phyloP scores from a whole-genome alignment of 2,329 filamentous ascomycete species.

The Diaporthe sp. region DNA sequence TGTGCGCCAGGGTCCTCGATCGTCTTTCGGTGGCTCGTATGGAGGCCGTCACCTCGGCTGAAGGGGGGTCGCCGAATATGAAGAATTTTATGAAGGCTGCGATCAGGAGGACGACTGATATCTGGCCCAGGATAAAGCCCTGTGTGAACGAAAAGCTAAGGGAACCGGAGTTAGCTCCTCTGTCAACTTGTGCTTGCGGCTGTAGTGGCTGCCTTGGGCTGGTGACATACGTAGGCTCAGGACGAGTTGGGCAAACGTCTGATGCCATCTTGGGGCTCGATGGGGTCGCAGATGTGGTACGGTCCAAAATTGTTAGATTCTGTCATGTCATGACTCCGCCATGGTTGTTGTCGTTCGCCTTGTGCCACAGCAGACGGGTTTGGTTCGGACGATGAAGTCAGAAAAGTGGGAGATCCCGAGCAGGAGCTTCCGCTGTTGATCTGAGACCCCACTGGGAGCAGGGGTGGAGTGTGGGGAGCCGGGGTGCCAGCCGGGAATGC shows the following conservation, averaged over 20 bases:
- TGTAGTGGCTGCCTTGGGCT: neutral
- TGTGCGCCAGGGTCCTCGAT: conserved; percentile 81
- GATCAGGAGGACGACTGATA: conserved; percentile 91
- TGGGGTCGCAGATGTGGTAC: neutral
- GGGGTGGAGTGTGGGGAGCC: conserved; percentile 27
- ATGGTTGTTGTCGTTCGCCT: conserved; percentile 10
- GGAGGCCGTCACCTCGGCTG: conserved; percentile 83
- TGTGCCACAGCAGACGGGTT: neutral
- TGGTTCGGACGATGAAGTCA: conserved; percentile 38
- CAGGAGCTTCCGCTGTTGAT: neutral
- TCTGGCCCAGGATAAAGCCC: conserved; percentile 91
- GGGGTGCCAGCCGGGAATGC: conserved; percentile 38
- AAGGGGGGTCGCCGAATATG: conserved; percentile 96
- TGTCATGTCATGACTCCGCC: conserved; percentile 11
- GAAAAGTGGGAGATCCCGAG: conserved; percentile 35
- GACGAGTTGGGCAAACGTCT: conserved; percentile 57
- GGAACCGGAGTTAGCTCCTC: conserved; percentile 15
- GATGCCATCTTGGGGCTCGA: conserved; percentile 52
- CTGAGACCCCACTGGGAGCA: neutral
- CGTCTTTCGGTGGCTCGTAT: conserved; percentile 81
- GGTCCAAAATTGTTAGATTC: neutral
- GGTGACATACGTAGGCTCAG: conserved; percentile 62
- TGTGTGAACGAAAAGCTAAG: conserved; percentile 89
- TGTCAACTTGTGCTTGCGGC: conserved; percentile 32
- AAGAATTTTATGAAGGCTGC: conserved; percentile 99